Percentiles rank a stretch among this genome's conserved stretches.
phyloP scores from a whole-genome alignment of 345 rosid genomes.

The Sapria himalayana region DNA sequence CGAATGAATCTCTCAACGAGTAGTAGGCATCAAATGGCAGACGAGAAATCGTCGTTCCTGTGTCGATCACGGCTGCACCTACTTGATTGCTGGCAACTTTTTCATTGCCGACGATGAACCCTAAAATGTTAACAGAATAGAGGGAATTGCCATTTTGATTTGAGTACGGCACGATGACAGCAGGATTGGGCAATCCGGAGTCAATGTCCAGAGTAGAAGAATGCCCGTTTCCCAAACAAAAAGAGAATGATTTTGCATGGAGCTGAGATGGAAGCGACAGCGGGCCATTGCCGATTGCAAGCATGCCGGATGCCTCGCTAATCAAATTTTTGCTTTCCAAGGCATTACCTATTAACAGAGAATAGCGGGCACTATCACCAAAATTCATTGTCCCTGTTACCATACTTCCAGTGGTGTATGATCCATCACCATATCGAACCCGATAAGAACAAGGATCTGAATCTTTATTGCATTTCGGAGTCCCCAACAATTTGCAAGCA shows the following conservation, averaged over 20 bases:
- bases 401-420: constrained; percentile 57
- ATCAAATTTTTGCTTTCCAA: constrained; percentile 78
- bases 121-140: constrained; percentile 59
- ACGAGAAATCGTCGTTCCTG: constrained; percentile 87
- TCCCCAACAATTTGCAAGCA: no score
- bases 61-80: constrained; percentile 73
- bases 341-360: constrained; percentile 82
- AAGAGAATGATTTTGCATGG: constrained; percentile 60
- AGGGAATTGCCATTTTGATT: constrained; percentile 56
- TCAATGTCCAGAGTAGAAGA: constrained; percentile 77
- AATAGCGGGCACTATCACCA: no score
- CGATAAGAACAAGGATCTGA: constrained; percentile 73
- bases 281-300: constrained; percentile 85
- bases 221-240: constrained; percentile 79
- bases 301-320: constrained; percentile 61
- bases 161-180: constrained; percentile 38
- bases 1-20: constrained; percentile 63
- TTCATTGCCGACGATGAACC: constrained; percentile 73
- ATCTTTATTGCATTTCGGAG: no score
- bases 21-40: constrained; percentile 56
- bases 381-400: constrained; percentile 60
- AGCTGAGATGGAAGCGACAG: constrained; percentile 58
- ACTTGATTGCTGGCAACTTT: constrained; percentile 29
- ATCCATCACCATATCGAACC: constrained; percentile 86
- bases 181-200: constrained; percentile 22